Conservation (phyloP, 192 early-diverging fungal genomes). For the Entomortierella lignicola region DNA sequence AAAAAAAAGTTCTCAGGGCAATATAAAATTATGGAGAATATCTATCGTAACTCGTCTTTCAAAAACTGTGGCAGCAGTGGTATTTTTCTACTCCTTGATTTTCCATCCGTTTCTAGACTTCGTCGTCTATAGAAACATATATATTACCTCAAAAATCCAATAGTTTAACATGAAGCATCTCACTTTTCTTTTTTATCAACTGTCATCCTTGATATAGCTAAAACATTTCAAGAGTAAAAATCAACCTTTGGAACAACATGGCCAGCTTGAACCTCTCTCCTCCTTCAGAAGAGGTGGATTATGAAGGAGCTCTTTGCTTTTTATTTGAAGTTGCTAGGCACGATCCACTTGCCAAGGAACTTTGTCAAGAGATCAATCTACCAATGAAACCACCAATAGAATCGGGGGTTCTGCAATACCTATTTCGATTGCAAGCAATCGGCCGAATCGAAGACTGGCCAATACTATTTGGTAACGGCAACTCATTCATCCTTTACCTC, state of each 20-base stretch:
- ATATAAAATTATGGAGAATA: too few relatives aligned
- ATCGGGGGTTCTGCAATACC: conserved; percentile 22
- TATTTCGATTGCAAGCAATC: conserved; percentile 27
- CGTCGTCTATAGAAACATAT: too few relatives aligned
- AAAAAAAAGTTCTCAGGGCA: too few relatives aligned
- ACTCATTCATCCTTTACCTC: conserved; percentile 32
- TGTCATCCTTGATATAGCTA: neutral
- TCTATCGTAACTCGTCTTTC: too few relatives aligned
- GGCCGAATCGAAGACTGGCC: conserved; percentile 38
- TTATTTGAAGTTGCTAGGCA: conserved; percentile 18
- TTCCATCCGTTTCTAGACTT: too few relatives aligned
- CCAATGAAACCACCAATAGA: conserved; percentile 20
- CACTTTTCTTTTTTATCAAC: neutral
- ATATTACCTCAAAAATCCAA: too few relatives aligned
- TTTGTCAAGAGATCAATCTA: conserved; percentile 26
- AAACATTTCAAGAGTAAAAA: too few relatives aligned
- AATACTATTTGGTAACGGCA: conserved; percentile 26
- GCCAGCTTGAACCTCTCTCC: neutral
- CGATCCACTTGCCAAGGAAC: neutral
- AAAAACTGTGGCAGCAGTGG: too few relatives aligned
- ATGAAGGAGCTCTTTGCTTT: conserved; percentile 21
- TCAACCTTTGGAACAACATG: too few relatives aligned
- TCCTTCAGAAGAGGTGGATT: conserved; percentile 8
- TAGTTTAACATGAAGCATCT: neutral
- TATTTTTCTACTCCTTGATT: too few relatives aligned